A percentile compares a stretch with the other conserved stretches of the same genome.
phyloP scores from a whole-genome alignment of 345 rosid species.

The Populus nigra region DNA sequence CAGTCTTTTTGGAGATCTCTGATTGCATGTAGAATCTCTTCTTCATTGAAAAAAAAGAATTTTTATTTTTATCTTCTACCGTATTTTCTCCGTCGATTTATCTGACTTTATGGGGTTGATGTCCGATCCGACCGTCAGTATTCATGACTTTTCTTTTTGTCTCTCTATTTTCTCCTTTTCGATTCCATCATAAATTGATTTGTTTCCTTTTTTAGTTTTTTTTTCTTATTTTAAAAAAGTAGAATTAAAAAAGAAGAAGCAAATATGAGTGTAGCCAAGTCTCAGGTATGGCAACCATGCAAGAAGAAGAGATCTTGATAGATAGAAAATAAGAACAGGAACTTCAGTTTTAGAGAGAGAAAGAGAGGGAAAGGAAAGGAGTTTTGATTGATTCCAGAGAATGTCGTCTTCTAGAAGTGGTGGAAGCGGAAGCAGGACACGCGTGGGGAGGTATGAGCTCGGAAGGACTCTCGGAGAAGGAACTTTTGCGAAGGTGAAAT shows the following conservation, averaged over 20 bases:
- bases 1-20: background rate
- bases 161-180: background rate
- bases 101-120: slow-evolving; percentile 14
- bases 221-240: background rate
- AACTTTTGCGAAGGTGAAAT: slow-evolving; percentile 96
- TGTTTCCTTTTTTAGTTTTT: background rate
- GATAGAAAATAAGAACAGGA: background rate
- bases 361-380: background rate
- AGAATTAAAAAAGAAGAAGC: background rate
- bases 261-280: slow-evolving; percentile 75
- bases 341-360: slow-evolving; percentile 1
- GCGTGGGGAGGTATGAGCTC: slow-evolving; percentile 97
- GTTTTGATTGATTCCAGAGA: background rate
- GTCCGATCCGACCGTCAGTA: slow-evolving; percentile 10
- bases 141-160: background rate
- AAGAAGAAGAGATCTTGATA: slow-evolving; percentile 89
- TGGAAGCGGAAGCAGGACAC: slow-evolving; percentile 47
- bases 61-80: background rate
- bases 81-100: slow-evolving; percentile 1
- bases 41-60: background rate
- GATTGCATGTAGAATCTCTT: background rate
- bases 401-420: slow-evolving; percentile 49
- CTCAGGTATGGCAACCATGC: slow-evolving; percentile 99
- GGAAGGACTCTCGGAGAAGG: slow-evolving; percentile 96
- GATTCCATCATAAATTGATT: too few relatives aligned